Conservation (phyloP, 2,329 filamentous ascomycete genomes). For the Lecanicillium sp. region DNA sequence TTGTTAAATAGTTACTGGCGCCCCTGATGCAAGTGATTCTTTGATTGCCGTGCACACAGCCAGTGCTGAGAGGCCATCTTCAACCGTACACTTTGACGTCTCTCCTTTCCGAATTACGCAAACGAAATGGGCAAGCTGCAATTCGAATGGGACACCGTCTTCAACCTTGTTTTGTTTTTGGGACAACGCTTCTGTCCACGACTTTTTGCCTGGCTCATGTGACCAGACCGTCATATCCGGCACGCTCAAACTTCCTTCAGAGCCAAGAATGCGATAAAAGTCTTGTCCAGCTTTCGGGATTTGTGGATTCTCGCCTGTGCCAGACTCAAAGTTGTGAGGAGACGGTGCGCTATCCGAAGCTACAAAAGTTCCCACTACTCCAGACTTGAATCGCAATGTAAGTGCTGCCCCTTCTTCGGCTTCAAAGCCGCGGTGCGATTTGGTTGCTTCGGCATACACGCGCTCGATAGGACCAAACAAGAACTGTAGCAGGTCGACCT, state of each 20-base stretch:
- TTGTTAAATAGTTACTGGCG: not conserved
- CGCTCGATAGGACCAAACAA: constrained; percentile 43
- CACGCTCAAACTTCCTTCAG: constrained; percentile 40
- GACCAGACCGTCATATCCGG: constrained; percentile 43
- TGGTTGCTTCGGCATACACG: constrained; percentile 40
- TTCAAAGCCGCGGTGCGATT: constrained; percentile 33
- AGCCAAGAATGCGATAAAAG: constrained; percentile 49
- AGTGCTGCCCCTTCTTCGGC: constrained; percentile 50
- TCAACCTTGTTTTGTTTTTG: constrained; percentile 10
- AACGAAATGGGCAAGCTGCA: constrained; percentile 43
- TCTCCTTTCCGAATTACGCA: constrained; percentile 34
- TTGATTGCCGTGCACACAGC: constrained; percentile 43
- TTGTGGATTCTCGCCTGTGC: constrained; percentile 49
- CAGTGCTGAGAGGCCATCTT: constrained; percentile 42
- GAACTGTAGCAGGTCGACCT: constrained; percentile 49
- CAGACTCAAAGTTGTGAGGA: constrained; percentile 46
- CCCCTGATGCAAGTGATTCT: constrained; percentile 25
- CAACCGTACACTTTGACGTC: constrained; percentile 35
- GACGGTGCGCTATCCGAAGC: constrained; percentile 42
- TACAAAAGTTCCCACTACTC: constrained; percentile 48
- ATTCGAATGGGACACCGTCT: constrained; percentile 35
- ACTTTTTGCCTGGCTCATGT: constrained; percentile 30
- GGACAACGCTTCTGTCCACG: constrained; percentile 27
- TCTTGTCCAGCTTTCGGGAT: constrained; percentile 34
- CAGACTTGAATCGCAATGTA: constrained; percentile 42